A percentile compares a stretch with the other conserved stretches of the same genome.
Conservation (phyloP, 139 green algal genomes). For the Bryopsis sp. region DNA sequence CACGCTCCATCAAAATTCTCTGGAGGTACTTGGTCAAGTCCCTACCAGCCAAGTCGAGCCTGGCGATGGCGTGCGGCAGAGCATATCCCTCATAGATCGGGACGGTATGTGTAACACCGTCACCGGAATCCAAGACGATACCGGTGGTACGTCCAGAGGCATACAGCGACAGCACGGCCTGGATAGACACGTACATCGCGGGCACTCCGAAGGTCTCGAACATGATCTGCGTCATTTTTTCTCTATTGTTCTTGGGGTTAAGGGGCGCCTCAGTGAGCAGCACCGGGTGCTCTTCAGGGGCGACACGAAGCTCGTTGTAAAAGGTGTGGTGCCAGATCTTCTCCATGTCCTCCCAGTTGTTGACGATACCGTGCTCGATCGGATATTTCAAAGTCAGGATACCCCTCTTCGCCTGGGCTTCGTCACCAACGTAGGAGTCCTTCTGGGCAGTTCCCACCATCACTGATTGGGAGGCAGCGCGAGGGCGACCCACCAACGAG, state of each 20-base stretch:
- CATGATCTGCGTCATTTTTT: conserved; percentile 90
- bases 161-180: conserved; percentile 98
- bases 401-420: conserved; percentile 95
- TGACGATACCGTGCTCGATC: conserved; percentile 96
- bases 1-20: conserved; percentile 88
- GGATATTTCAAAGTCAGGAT: conserved; percentile 97
- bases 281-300: conserved; percentile 92
- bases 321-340: conserved; percentile 99
- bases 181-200: conserved; percentile 92
- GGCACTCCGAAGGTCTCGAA: conserved; percentile 98
- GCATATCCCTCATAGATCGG: conserved; percentile 98
- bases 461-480: conserved; percentile 70
- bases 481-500: conserved; percentile 89
- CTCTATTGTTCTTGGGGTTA: conserved; percentile 43
- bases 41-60: conserved; percentile 90
- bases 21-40: conserved; percentile 97
- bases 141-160: conserved; percentile 93
- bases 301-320: conserved; percentile 99
- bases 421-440: conserved; percentile 96
- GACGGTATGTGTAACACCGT: conserved; percentile 95
- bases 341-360: conserved; percentile 99
- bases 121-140: conserved; percentile 95
- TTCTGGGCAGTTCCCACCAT: conserved; percentile 84
- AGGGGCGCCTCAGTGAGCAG: conserved; percentile 64
- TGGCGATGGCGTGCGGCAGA: conserved; percentile 91